Evolutionary conservation across 2,329 filamentous ascomycete species (phyloP), one percentile per base, ranked within the genome.

Genomic region (Ciborinia camelliae): DNA sequence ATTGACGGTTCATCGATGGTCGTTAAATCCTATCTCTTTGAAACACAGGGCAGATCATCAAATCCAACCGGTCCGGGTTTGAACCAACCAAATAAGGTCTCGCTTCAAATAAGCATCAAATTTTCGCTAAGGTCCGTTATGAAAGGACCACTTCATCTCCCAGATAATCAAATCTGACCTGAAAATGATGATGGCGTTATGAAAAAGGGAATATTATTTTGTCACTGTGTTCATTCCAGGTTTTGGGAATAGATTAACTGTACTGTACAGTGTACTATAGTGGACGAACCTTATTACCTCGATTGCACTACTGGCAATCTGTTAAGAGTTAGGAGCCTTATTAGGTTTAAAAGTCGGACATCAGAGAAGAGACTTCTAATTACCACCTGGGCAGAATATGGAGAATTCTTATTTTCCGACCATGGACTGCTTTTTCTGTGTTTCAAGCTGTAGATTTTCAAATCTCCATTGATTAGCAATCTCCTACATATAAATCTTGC

Each of bases 141-240:
- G 69, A 68, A 68, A 66, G 65, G 67, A 69, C 62, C 69, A 65
- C 23, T 64, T 67, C 67, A 58, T 66, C 64, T 66, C 63, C 66
- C 63, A 67, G 30, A 54, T 48, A 57, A 60, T 50, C 51, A 62
- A 64, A 59, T 59, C 50, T 47, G 32, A 50, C 45, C 39, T 54
- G 48, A 54, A 39, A 37, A 53, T 61, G 35, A 45, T 61, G 55
- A 61, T 62, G 51, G 53, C 26, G 50, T 32, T 53, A 51, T 52
- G 45, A 35, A 43, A 51, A 53, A 63, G 20, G 41, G 43, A 32
- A 37, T 30, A 43, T n/a, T 8, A 32, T 57, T 57, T 63, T 47
- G 39, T 20, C 18, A 23, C 30, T 57, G 28, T 37, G 28, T 54
- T 26, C 37, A 62, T 55, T 62, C 12, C 48, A 62, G 26, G 59